Conservation (phyloP, 441 rosid genomes). For the Populus hybrid region DNA sequence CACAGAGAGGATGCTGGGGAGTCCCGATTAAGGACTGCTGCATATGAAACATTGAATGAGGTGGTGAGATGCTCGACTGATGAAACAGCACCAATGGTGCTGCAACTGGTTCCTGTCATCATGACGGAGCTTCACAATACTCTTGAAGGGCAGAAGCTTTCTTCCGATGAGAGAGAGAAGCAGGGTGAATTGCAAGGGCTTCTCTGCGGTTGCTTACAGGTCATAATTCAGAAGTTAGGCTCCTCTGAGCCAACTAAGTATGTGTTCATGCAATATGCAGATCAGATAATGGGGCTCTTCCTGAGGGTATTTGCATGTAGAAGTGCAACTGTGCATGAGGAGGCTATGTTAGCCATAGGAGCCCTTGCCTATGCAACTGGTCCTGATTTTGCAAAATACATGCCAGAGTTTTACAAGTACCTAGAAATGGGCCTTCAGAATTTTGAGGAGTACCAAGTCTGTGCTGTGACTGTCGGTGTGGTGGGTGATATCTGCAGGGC, state of each 20-base stretch:
- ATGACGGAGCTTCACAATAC: constrained; percentile 40
- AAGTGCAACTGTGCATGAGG: constrained; percentile 64
- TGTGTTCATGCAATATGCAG: constrained; percentile 46
- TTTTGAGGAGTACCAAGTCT: constrained; percentile 65
- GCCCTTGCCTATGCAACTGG: constrained; percentile 60
- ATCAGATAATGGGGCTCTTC: constrained; percentile 60
- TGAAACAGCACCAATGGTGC: constrained; percentile 40
- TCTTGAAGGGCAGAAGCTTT: constrained; percentile 35
- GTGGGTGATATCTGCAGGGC: constrained; percentile 60
- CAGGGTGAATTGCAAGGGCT: constrained; percentile 45
- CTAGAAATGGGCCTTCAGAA: constrained; percentile 58
- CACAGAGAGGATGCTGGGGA: constrained; percentile 44
- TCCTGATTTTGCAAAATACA: constrained; percentile 52
- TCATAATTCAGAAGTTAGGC: constrained; percentile 41
- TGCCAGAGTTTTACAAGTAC: constrained; percentile 51
- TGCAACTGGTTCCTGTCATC: constrained; percentile 39
- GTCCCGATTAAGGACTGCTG: constrained; percentile 40
- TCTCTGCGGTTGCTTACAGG: constrained; percentile 63
- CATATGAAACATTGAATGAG: constrained; percentile 48
- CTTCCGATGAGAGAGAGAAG: constrained; percentile 39
- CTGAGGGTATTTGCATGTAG: constrained; percentile 49
- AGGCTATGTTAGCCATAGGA: constrained; percentile 62
- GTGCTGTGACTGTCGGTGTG: constrained; percentile 55
- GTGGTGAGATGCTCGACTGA: constrained; percentile 47
- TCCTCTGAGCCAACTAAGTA: constrained; percentile 35